Percentiles rank a stretch among this genome's conserved stretches.
These are phyloP conservation scores for Blastobotrys raffinosifermentans DNA, from an alignment of 1,139 yeast species.

Conservation along the genomic window DNA sequence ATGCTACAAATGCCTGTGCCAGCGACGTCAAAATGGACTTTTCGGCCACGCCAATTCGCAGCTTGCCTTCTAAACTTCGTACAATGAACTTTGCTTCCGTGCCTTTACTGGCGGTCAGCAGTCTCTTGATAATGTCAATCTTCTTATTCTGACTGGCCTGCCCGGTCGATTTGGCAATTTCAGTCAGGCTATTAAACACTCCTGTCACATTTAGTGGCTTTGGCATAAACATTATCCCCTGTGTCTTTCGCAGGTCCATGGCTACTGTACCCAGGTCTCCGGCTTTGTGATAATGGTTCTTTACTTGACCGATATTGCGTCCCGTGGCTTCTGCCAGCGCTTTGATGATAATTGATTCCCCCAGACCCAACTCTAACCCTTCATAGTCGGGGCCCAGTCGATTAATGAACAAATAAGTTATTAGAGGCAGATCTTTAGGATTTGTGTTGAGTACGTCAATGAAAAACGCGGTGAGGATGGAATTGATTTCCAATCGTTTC, in stretches of 20 bases:
- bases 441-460: constrained; percentile 52
- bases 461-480: constrained; percentile 67
- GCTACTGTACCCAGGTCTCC: constrained; percentile 96
- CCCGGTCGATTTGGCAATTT: constrained; percentile 79
- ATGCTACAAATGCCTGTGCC: constrained; percentile 72
- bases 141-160: constrained; percentile 75
- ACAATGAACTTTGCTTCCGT: constrained; percentile 86
- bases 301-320: constrained; percentile 62
- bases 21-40: constrained; percentile 80
- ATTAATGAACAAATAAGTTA: constrained; percentile 80
- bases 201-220: constrained; percentile 63
- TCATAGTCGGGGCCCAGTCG: constrained; percentile 94
- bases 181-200: constrained; percentile 69
- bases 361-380: constrained; percentile 86
- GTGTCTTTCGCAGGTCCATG: constrained; percentile 71
- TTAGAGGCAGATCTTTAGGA: constrained; percentile 56
- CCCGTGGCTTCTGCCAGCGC: constrained; percentile 92
- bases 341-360: constrained; percentile 80
- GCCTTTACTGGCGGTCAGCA: constrained; percentile 84
- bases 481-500: constrained; percentile 73
- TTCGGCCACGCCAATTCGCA: constrained; percentile 91
- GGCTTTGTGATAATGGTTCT: constrained; percentile 62
- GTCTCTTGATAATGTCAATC: constrained; percentile 67
- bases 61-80: constrained; percentile 85
- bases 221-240: constrained; percentile 91